Evolutionary conservation across 208 protist genomes (phyloP).

Genomic region (Crithidia sp.): DNA sequence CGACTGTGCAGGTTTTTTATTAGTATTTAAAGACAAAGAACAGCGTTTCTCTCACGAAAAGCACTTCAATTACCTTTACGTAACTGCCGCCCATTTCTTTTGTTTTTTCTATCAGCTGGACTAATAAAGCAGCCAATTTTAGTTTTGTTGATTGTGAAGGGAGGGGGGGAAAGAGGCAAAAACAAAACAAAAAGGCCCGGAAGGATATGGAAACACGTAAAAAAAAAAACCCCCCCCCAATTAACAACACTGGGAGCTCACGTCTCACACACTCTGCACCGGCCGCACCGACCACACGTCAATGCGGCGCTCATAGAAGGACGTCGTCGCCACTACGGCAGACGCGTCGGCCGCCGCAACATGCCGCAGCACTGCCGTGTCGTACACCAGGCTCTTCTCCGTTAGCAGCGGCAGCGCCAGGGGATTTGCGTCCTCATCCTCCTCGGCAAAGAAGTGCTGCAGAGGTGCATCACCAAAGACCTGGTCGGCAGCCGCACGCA

Average conservation of each 20-base stretch:
- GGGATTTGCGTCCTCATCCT: background rate
- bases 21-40: background rate
- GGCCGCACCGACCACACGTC: conserved; percentile 55
- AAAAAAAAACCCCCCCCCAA: no score
- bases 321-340: conserved; percentile 56
- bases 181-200: conserved; percentile 6
- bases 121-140: background rate
- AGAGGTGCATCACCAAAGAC: conserved; percentile 46
- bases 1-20: no score
- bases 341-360: background rate
- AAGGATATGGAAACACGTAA: background rate
- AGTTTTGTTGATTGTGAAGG: background rate
- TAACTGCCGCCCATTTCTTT: background rate
- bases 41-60: background rate
- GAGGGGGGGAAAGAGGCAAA: background rate
- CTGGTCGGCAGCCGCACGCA: conserved; percentile 26
- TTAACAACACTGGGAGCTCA: no score
- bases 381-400: conserved; percentile 72
- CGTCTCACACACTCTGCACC: background rate
- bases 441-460: conserved; percentile 24
- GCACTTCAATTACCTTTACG: no score
- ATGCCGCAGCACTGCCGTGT: conserved; percentile 56
- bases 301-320: conserved; percentile 82
- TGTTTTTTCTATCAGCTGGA: background rate
- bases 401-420: conserved; percentile 17